Base-by-base conservation (phyloP, 169 alveolate genomes). In the Plasmodium gallinaceum region DNA sequence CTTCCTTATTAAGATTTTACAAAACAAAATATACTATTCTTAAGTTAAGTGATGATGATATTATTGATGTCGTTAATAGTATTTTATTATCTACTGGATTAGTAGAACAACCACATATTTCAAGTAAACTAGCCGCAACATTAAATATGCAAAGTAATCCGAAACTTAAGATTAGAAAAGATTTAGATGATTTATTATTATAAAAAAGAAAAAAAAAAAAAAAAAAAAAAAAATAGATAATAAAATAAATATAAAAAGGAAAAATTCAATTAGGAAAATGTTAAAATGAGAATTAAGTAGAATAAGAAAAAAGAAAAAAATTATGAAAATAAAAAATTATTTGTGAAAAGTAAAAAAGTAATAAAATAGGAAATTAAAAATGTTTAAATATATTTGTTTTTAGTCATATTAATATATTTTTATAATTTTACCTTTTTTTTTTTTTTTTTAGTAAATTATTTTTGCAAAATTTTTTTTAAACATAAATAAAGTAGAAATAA, bases 91-190 rank as follows among this genome's bases (percentile, higher is more conserved):
- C 92, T 5, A 86, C 92, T 7, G 92, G 92, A 14, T 74, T 86
- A 26, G 92, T 72, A 22, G 92, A 86, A 51, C 92, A 86, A 37
- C 92, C 92, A 8, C 54, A 86, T 57, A 86, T 86, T 86, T 86
- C 92, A 14, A 86, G 68, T 24, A 51, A 86, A 52, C 24, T 86
- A 10, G 92, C 92, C 43, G 42, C 61, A 48, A 71, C 88, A 8
- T 71, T 86, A 72, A 86, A 86, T 64, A 86, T 86, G 92, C 92
- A 86, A 61, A 86, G 71, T 71, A 86, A 86, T 54, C 22, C 75
- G 69, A 69, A 52, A 20, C 92, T 86, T 51, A 86, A 86, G 70
- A 86, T 86, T 26, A 69, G 92, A 57, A 86, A 71, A 37, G 88
- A 86, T 66, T 43, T 86, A 16, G 85, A 66, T 43, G 92, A 86